A percentile compares a stretch with the other conserved stretches of the same genome.
phyloP scores from a whole-genome alignment of 2,329 filamentous ascomycete genomes.

The Diaporthe batatas region DNA sequence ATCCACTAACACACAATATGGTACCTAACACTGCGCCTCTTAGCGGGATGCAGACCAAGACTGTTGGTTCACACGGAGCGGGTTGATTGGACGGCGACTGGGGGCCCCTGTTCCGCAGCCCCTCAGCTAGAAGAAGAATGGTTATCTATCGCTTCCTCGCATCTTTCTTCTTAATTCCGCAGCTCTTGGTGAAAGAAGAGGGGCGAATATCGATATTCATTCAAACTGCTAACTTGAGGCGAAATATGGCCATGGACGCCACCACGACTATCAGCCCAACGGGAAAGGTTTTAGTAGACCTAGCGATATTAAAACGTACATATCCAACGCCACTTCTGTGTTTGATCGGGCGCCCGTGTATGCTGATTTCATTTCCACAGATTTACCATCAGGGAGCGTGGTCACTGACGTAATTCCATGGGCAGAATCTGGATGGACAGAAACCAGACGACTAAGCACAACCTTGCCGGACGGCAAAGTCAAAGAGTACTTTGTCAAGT shows the following conservation, averaged over 20 bases:
- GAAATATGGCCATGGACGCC: neutral
- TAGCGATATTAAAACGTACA: neutral
- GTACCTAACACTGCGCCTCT: neutral
- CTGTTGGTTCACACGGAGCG: neutral
- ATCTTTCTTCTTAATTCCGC: neutral
- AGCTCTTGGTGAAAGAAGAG: neutral
- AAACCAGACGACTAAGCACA: constrained; percentile 16
- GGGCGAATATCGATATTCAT: neutral
- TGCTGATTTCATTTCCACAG: neutral
- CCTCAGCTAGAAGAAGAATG: neutral
- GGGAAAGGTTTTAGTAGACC: neutral
- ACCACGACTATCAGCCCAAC: neutral
- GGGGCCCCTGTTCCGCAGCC: neutral
- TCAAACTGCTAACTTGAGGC: no score
- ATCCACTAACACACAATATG: no score
- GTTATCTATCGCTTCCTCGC: neutral
- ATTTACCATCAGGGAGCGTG: neutral
- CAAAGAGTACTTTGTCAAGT: constrained; percentile 26
- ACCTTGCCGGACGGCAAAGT: neutral
- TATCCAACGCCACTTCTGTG: no score
- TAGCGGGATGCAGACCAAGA: neutral
- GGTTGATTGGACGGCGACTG: neutral
- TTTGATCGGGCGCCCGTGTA: no score
- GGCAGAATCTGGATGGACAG: constrained; percentile 21
- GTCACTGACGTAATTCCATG: neutral